These are phyloP conservation scores for Aspergillus pseudoviridinutans DNA, from an alignment of 2,329 filamentous ascomycete species.

Conservation along the genomic window DNA sequence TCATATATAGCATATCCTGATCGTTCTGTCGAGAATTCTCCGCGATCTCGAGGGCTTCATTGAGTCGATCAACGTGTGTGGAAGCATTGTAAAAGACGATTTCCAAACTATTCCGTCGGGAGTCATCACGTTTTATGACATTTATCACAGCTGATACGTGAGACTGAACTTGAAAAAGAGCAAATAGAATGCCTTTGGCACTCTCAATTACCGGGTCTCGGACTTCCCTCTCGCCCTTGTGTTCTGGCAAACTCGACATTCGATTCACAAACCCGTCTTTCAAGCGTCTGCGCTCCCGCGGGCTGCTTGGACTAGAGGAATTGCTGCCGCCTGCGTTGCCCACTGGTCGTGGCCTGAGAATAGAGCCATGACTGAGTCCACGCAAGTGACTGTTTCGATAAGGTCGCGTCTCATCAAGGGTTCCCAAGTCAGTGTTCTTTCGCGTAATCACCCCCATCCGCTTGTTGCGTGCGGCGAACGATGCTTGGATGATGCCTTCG, in stretches of 20 bases:
- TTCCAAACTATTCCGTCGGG: conserved; percentile 50
- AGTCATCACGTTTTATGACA: conserved; percentile 45
- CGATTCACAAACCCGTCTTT: conserved; percentile 47
- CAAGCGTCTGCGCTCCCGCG: conserved; percentile 38
- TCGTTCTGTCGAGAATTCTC: conserved; percentile 49
- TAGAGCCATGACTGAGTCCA: conserved; percentile 56
- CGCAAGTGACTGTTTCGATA: conserved; percentile 54
- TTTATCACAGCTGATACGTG: conserved; percentile 46
- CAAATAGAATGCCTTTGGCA: conserved; percentile 53
- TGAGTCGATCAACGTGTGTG: conserved; percentile 54
- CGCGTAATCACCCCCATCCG: conserved; percentile 59
- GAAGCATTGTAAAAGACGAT: conserved; percentile 55
- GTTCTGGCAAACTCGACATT: conserved; percentile 55
- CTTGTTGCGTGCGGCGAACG: conserved; percentile 47
- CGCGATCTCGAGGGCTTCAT: conserved; percentile 50
- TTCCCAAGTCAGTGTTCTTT: conserved; percentile 52
- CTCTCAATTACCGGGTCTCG: conserved; percentile 52
- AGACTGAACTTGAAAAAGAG: conserved; percentile 50
- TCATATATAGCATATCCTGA: conserved; percentile 40
- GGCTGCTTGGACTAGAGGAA: conserved; percentile 44
- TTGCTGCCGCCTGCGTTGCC: conserved; percentile 32
- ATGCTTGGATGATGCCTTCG: conserved; percentile 53
- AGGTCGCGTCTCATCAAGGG: conserved; percentile 49
- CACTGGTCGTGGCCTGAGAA: conserved; percentile 39
- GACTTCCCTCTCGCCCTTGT: conserved; percentile 46